Evolutionary conservation across 805 yeast species (phyloP).

Genomic region (Zygosaccharomyces siamensis): DNA sequence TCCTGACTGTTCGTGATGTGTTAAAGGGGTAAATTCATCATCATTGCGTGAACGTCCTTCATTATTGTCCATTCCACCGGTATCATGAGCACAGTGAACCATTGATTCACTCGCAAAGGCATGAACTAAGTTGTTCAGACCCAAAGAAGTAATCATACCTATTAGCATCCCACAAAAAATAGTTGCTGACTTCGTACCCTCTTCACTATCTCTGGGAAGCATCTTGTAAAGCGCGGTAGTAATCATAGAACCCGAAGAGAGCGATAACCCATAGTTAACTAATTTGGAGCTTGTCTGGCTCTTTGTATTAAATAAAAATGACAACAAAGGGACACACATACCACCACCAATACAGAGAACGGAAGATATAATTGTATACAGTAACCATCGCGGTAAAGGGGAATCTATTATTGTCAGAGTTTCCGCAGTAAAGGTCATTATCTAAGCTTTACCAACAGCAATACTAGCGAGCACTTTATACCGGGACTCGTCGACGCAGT

Average conservation of each 20-base stretch:
- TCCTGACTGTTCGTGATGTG: constrained; percentile 1
- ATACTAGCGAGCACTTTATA: neutral
- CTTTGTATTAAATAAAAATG: constrained; percentile 15
- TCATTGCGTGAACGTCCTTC: constrained; percentile 1
- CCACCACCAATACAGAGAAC: constrained; percentile 70
- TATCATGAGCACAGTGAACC: constrained; percentile 75
- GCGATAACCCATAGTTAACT: constrained; percentile 66
- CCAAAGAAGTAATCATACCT: constrained; percentile 60
- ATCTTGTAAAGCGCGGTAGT: constrained; percentile 74
- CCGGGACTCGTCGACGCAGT: too few relatives aligned
- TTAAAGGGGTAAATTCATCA: constrained; percentile 5
- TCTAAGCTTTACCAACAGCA: neutral
- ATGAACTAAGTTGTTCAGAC: constrained; percentile 64
- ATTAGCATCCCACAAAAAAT: constrained; percentile 40
- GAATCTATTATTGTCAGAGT: neutral
- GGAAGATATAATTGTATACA: constrained; percentile 52
- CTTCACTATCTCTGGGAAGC: constrained; percentile 56
- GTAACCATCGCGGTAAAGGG: constrained; percentile 31
- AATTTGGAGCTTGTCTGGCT: constrained; percentile 44
- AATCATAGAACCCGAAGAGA: constrained; percentile 77
- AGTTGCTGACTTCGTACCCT: constrained; percentile 38
- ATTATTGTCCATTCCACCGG: constrained; percentile 9
- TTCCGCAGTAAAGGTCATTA: neutral
- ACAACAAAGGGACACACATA: constrained; percentile 44
- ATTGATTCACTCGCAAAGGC: constrained; percentile 72